Conservation (phyloP, 306 rosid genomes). For the Coriaria nepalensis region DNA sequence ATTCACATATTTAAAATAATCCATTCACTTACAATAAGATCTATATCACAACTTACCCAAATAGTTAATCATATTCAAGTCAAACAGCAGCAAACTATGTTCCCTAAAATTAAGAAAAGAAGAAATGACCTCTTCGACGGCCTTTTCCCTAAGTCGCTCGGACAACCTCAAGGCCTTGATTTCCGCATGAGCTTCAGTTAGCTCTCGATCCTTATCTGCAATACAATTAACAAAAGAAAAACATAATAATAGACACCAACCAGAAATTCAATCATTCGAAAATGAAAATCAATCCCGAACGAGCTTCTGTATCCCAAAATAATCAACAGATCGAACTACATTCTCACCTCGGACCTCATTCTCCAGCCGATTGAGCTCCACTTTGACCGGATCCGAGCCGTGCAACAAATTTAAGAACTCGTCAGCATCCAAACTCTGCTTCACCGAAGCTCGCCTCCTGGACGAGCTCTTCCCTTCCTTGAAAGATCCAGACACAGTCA, state of each 20-base stretch:
- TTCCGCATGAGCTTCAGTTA: constrained; percentile 89
- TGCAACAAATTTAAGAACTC: constrained; percentile 80
- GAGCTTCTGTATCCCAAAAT: constrained; percentile 20
- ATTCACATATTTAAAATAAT: too few species aligned
- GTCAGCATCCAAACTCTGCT: constrained; percentile 92
- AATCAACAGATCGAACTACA: constrained; percentile 65
- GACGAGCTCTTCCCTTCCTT: constrained; percentile 84
- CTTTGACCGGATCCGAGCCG: constrained; percentile 99
- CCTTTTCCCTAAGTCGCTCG: constrained; percentile 89
- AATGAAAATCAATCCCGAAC: constrained; percentile 14
- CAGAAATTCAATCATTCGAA: not conserved
- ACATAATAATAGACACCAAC: constrained; percentile 2
- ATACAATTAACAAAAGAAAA: constrained; percentile 5
- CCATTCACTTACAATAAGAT: too few species aligned
- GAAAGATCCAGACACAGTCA: constrained; percentile 74
- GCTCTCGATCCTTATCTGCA: constrained; percentile 93
- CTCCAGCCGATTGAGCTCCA: constrained; percentile 97
- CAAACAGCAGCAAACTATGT: too few species aligned
- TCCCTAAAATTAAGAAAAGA: constrained; percentile 8
- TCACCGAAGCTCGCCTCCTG: constrained; percentile 52
- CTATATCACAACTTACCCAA: too few species aligned
- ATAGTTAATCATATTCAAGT: too few species aligned
- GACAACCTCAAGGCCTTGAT: constrained; percentile 85
- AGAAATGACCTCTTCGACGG: constrained; percentile 80
- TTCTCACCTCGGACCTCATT: constrained; percentile 97